These are phyloP conservation scores for Lentinula guzmanii DNA, from an alignment of 768 basidiomycete species.

Conservation along the genomic window DNA sequence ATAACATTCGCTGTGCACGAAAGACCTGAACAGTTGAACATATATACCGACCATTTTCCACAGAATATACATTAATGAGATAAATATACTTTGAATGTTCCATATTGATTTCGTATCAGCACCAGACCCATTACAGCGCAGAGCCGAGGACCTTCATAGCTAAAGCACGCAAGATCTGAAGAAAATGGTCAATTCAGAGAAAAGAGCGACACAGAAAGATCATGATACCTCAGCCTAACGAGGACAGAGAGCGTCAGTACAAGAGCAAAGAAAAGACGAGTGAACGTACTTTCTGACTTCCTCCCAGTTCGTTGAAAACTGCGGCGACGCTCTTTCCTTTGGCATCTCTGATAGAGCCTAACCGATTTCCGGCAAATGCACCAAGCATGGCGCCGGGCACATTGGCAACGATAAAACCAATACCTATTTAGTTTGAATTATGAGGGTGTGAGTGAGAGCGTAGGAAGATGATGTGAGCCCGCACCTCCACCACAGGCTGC, in stretches of 20 bases:
- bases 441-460: slow-evolving; percentile 41
- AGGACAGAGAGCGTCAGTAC: background rate
- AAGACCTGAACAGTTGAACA: too few species aligned
- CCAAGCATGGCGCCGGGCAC: slow-evolving; percentile 68
- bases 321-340: slow-evolving; percentile 91
- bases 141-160: slow-evolving; percentile 81
- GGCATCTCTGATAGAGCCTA: slow-evolving; percentile 88
- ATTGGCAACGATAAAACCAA: slow-evolving; percentile 40
- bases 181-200: background rate
- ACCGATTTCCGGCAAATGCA: slow-evolving; percentile 81
- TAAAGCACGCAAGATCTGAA: slow-evolving; percentile 71
- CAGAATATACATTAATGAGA: background rate
- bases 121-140: slow-evolving; percentile 26
- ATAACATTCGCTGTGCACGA: too few species aligned
- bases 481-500: slow-evolving; percentile 46
- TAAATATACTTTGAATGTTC: background rate
- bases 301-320: slow-evolving; percentile 75
- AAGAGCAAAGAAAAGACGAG: background rate
- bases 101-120: background rate
- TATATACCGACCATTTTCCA: too few species aligned
- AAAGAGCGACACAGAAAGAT: background rate
- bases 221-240: slow-evolving; percentile 57
- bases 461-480: background rate
- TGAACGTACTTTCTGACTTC: slow-evolving; percentile 49
- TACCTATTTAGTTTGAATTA: slow-evolving; percentile 46